Evolutionary conservation across 78 protist species (phyloP), one percentile per base, ranked within the genome.

Genomic region (Creolimax fragrantissima): DNA sequence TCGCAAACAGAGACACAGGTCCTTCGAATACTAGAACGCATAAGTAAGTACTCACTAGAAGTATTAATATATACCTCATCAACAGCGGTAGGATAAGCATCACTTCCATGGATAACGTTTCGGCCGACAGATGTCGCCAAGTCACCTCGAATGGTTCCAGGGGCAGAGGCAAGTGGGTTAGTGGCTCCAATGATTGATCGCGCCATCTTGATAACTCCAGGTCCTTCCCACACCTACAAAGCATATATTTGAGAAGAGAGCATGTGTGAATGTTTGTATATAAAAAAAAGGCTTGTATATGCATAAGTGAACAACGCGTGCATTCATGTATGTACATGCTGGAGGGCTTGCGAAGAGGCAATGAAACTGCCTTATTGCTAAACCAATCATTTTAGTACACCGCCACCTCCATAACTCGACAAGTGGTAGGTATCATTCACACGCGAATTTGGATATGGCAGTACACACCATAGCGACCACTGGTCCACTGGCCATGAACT

Each of bases 171-270:
- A 35, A 45, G 84, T 5, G 92, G 92, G 84, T 90, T 45, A 39
- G 92, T 96, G n/a, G 93, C 96, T 5, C 98, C 98, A 74, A 96
- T 92, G 81, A 97, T 44, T 17, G 3, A 5, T 85, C 97, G 95
- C 32, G 95, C 96, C 35, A 90, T 47, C 84, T 66, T 45, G 90
- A 96, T 93, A 3, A 84, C 96, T 2, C 88, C 85, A 66, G 37
- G 86, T 45, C 95, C 95, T 84, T 90, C 94, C 95, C 95, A 94
- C 58, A 93, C 94, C 94, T 43, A 17, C 5, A n/a, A 37, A 4
- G 67, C 17, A 17, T 11, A 41, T 85, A 11, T 24, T 83, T 89
- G 89, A n/a, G n/a, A n/a, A n/a, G n/a, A n/a, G n/a, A n/a, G n/a
- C n/a, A n/a, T n/a, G n/a, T n/a, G n/a, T n/a, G n/a, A n/a, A n/a